A percentile compares a stretch with the other conserved stretches of the same genome.
phyloP scores from a whole-genome alignment of 148 eudicot genomes.

The Rhododendron ferrugineum region DNA sequence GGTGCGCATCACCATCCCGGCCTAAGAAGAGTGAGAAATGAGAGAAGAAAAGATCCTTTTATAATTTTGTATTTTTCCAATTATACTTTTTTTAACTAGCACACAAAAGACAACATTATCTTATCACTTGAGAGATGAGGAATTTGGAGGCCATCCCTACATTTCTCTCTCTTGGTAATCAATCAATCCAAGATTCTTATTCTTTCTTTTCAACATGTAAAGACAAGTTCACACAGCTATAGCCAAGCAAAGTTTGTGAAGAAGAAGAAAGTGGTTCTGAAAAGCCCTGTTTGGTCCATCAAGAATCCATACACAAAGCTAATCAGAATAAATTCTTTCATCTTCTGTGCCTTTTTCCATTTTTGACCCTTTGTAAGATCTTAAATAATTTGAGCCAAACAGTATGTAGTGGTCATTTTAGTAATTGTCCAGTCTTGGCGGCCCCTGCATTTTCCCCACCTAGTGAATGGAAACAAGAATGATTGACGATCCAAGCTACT shows the following conservation, averaged over 20 bases:
- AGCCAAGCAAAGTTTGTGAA: not conserved
- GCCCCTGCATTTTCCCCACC: too few relatives aligned
- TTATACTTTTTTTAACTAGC: not conserved
- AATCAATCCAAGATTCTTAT: slow-evolving; percentile 11
- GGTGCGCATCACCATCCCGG: too few relatives aligned
- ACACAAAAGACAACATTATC: not conserved
- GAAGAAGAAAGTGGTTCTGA: slow-evolving; percentile 13
- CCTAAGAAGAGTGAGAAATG: not conserved
- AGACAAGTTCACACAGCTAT: slow-evolving; percentile 16
- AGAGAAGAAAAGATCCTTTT: not conserved
- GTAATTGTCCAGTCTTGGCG: too few relatives aligned
- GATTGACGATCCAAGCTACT: too few relatives aligned
- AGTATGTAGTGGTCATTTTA: not conserved
- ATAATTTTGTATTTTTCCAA: not conserved
- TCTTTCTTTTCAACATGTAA: slow-evolving; percentile 15
- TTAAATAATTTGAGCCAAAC: not conserved
- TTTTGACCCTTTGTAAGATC: not conserved
- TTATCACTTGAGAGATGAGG: slow-evolving; percentile 12
- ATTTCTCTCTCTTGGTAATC: not conserved
- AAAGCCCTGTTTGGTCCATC: slow-evolving; percentile 14
- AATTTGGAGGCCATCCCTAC: slow-evolving; percentile 11
- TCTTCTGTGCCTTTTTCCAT: not conserved
- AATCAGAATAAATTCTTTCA: not conserved
- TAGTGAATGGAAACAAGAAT: too few relatives aligned
- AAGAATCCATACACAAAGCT: slow-evolving; percentile 13